These are phyloP conservation scores for Castanea mollissima DNA, from an alignment of 306 rosid genomes.

Conservation along the genomic window DNA sequence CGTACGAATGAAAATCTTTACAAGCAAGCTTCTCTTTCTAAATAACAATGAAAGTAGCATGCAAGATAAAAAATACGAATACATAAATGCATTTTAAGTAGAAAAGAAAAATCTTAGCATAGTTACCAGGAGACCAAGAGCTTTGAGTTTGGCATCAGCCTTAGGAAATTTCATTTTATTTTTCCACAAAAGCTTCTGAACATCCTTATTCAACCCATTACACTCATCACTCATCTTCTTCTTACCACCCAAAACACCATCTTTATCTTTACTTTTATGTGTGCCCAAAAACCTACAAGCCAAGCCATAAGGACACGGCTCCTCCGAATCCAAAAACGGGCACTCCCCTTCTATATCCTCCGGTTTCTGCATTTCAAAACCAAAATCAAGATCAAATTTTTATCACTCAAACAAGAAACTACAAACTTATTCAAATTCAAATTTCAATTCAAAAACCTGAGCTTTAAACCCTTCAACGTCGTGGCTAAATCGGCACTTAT, in stretches of 20 bases:
- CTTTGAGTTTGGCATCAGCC: slow-evolving; percentile 71
- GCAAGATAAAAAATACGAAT: neutral
- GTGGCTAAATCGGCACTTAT: slow-evolving; percentile 87
- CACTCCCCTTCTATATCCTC: slow-evolving; percentile 82
- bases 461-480: slow-evolving; percentile 71
- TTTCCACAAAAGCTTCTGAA: slow-evolving; percentile 91
- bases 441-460: slow-evolving; percentile 43
- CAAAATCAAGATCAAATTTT: neutral
- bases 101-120: neutral
- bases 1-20: too few species aligned
- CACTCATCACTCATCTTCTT: slow-evolving; percentile 49
- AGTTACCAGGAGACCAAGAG: slow-evolving; percentile 72
- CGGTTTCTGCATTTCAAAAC: slow-evolving; percentile 55
- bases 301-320: slow-evolving; percentile 71
- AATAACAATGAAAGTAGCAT: too few species aligned
- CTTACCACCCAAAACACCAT: slow-evolving; percentile 31
- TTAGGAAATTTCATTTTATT: slow-evolving; percentile 71
- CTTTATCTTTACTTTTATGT: slow-evolving; percentile 27
- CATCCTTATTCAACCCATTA: slow-evolving; percentile 76
- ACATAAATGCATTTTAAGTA: neutral
- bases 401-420: neutral
- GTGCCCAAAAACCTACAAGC: slow-evolving; percentile 77
- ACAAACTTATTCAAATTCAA: neutral
- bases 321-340: slow-evolving; percentile 55
- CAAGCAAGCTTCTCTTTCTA: too few species aligned